Conservation (phyloP, 2,329 filamentous ascomycete genomes). For the Plenodomus lindquistii region DNA sequence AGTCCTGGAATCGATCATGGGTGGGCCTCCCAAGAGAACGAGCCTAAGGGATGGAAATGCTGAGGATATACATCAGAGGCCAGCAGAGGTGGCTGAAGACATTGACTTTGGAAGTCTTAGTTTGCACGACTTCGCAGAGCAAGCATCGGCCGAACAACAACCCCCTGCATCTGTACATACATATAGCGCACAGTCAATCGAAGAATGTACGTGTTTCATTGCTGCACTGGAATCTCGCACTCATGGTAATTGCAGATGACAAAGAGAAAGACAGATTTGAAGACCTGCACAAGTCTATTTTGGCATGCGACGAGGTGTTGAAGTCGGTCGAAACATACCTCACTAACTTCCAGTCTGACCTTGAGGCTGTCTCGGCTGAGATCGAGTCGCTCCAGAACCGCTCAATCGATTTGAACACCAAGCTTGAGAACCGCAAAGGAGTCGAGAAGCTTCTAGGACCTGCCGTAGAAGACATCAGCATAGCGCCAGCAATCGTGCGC, state of each 20-base stretch:
- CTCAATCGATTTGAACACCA: conserved; percentile 79
- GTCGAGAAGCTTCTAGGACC: conserved; percentile 88
- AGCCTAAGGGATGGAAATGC: conserved; percentile 12
- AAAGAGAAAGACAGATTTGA: conserved; percentile 83
- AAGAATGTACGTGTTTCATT: conserved; percentile 67
- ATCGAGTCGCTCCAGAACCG: conserved; percentile 91
- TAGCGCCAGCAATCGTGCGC: conserved; percentile 80
- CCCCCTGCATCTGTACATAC: conserved; percentile 47
- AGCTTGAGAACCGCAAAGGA: conserved; percentile 84
- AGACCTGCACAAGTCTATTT: conserved; percentile 85
- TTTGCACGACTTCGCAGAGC: conserved; percentile 69
- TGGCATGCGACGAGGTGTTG: conserved; percentile 88
- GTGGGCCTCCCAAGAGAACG: conserved; percentile 42
- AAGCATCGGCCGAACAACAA: conserved; percentile 35
- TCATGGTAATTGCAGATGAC: conserved; percentile 61
- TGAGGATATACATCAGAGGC: conserved; percentile 46
- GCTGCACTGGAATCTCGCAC: conserved; percentile 20
- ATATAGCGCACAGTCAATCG: conserved; percentile 64
- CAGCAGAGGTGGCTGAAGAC: conserved; percentile 59
- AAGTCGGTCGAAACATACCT: conserved; percentile 92
- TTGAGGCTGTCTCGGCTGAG: conserved; percentile 89
- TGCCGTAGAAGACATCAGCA: conserved; percentile 86
- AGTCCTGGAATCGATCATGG: conserved; percentile 66
- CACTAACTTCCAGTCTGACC: conserved; percentile 88
- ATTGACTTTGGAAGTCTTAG: conserved; percentile 81